These are phyloP conservation scores for Colletotrichum sp. DNA, from an alignment of 2,329 filamentous ascomycete genomes.

Conservation along the genomic window DNA sequence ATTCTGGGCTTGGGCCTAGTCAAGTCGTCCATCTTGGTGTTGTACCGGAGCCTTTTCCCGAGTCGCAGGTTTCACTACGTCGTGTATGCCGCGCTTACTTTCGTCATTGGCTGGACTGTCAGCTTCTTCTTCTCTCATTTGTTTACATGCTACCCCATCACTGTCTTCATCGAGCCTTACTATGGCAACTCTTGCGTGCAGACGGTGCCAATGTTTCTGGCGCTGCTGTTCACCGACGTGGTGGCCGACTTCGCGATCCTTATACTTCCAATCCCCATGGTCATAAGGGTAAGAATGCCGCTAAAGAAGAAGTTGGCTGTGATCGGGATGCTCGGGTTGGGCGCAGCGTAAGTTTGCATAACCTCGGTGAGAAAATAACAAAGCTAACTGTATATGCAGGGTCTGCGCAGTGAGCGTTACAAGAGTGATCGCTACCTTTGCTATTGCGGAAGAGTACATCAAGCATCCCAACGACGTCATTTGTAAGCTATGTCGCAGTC, in stretches of 20 bases:
- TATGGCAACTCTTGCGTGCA: conserved; percentile 29
- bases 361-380: too few relatives aligned
- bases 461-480: conserved; percentile 28
- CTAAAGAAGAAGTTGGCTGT: conserved; percentile 27
- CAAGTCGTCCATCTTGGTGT: conserved; percentile 37
- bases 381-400: not conserved
- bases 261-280: conserved; percentile 29
- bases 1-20: conserved; percentile 34
- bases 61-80: conserved; percentile 29
- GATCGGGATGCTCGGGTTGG: conserved; percentile 29
- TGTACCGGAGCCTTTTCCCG: conserved; percentile 37
- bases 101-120: conserved; percentile 26
- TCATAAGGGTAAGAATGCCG: conserved; percentile 28
- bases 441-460: conserved; percentile 24
- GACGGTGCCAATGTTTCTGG: conserved; percentile 24
- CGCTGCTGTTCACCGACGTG: conserved; percentile 26
- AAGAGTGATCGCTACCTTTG: conserved; percentile 26
- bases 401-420: conserved; percentile 19
- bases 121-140: conserved; percentile 30
- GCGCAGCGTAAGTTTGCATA: conserved; percentile 24
- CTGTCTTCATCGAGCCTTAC: conserved; percentile 26
- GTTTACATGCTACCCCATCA: conserved; percentile 29
- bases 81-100: conserved; percentile 27
- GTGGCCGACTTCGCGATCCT: conserved; percentile 29
- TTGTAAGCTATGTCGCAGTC: conserved; percentile 10